Conservation (phyloP, 805 yeast genomes). For the Wickerhamiella bombiphila region DNA sequence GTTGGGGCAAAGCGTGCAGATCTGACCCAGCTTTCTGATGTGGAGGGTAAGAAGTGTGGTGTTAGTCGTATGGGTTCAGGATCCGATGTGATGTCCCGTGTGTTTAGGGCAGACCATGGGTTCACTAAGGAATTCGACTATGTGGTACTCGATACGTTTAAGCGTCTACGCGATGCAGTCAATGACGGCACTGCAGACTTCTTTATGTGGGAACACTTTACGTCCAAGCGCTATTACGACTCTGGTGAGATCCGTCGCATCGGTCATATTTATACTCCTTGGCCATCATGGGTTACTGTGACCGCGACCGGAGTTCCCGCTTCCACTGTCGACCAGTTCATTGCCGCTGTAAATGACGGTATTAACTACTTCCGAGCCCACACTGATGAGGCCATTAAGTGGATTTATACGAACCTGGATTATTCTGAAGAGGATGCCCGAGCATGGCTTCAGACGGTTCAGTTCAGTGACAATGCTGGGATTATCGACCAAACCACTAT, state of each 20-base stretch:
- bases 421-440: constrained; percentile 63
- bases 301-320: constrained; percentile 30
- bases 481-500: constrained; percentile 38
- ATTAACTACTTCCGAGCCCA: constrained; percentile 47
- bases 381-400: constrained; percentile 48
- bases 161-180: constrained; percentile 66
- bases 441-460: constrained; percentile 70
- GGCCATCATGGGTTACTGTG: constrained; percentile 89
- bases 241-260: constrained; percentile 61
- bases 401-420: constrained; percentile 54
- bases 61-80: constrained; percentile 85
- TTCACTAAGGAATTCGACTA: constrained; percentile 34
- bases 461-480: constrained; percentile 37
- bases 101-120: constrained; percentile 47
- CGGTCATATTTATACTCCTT: constrained; percentile 85
- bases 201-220: constrained; percentile 93
- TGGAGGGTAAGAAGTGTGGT: constrained; percentile 51
- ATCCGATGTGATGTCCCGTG: constrained; percentile 81
- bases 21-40: constrained; percentile 28
- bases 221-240: constrained; percentile 75
- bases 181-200: constrained; percentile 53
- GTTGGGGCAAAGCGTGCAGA: constrained; percentile 54
- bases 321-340: constrained; percentile 27
- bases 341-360: constrained; percentile 49
- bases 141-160: constrained; percentile 50